Evolutionary conservation across 1,284 basidiomycete genomes (phyloP).

Genomic region (Ganoderma lucidum): DNA sequence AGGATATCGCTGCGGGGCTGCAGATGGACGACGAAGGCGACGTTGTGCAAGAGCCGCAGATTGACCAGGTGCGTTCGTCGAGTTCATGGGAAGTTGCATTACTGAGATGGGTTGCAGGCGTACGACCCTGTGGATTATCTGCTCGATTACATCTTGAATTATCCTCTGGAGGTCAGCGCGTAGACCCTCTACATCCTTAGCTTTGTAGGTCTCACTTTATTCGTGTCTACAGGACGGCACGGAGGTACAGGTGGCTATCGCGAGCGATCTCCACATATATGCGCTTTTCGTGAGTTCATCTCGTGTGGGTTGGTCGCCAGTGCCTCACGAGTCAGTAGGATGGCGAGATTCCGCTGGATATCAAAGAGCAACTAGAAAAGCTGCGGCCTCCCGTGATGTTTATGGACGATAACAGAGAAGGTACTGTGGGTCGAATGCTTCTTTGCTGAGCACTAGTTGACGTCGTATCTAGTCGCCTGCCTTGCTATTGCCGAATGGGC

Average conservation of each 20-base stretch:
- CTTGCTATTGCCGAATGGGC: conserved; percentile 27
- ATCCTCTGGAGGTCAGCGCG: conserved; percentile 23
- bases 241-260: conserved; percentile 30
- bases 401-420: conserved; percentile 33
- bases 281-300: conserved; percentile 21
- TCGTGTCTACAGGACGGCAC: conserved; percentile 14
- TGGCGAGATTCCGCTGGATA: conserved; percentile 31
- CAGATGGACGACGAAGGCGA: conserved; percentile 1
- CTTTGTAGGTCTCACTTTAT: neutral
- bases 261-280: conserved; percentile 32
- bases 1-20: neutral
- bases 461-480: conserved; percentile 22
- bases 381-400: conserved; percentile 33
- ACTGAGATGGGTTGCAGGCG: conserved; percentile 6
- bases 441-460: neutral
- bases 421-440: neutral
- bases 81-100: neutral
- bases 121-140: conserved; percentile 29
- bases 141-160: conserved; percentile 30
- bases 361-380: conserved; percentile 28
- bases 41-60: conserved; percentile 17
- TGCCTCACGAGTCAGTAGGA: conserved; percentile 15
- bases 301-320: neutral
- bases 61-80: conserved; percentile 11
- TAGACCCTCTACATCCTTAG: neutral